A percentile compares a stretch with the other conserved stretches of the same genome.
Evolutionary conservation across 2,329 filamentous ascomycete genomes (phyloP).

Genomic region (Grosmannia huntii): DNA sequence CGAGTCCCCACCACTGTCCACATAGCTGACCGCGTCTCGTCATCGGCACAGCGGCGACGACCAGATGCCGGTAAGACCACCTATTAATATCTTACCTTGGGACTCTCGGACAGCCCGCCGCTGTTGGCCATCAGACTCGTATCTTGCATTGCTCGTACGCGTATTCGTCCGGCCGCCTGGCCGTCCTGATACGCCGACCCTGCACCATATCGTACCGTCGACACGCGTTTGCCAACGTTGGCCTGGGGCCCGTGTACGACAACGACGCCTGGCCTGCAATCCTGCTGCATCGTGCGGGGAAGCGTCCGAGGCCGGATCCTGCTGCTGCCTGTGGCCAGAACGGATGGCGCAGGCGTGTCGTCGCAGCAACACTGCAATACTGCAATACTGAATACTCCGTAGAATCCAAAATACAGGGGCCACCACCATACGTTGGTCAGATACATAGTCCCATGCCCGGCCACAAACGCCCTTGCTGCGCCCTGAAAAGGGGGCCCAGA

Average conservation of each 20-base stretch:
- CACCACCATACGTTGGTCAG: no score
- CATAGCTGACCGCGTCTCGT: not conserved
- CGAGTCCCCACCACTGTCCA: not conserved
- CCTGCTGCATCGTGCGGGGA: not conserved
- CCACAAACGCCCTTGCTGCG: slow-evolving; percentile 1
- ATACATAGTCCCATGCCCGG: not conserved
- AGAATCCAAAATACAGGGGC: not conserved
- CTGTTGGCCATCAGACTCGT: not conserved
- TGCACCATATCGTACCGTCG: not conserved
- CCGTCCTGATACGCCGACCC: not conserved
- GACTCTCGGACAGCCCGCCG: not conserved
- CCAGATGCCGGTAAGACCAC: not conserved
- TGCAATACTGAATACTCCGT: not conserved
- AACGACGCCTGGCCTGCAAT: no score
- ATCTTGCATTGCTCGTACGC: not conserved
- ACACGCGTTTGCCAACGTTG: not conserved
- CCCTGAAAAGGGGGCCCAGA: slow-evolving; percentile 1
- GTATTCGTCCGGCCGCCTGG: not conserved
- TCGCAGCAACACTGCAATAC: not conserved
- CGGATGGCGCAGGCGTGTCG: no score
- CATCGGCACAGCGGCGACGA: not conserved
- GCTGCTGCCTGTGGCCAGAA: no score
- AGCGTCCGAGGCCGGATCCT: not conserved
- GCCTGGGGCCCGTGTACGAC: no score
- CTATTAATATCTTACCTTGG: not conserved